A percentile compares a stretch with the other conserved stretches of the same genome.
phyloP scores from a whole-genome alignment of 768 basidiomycete species.

The Tephrocybe sp. region DNA sequence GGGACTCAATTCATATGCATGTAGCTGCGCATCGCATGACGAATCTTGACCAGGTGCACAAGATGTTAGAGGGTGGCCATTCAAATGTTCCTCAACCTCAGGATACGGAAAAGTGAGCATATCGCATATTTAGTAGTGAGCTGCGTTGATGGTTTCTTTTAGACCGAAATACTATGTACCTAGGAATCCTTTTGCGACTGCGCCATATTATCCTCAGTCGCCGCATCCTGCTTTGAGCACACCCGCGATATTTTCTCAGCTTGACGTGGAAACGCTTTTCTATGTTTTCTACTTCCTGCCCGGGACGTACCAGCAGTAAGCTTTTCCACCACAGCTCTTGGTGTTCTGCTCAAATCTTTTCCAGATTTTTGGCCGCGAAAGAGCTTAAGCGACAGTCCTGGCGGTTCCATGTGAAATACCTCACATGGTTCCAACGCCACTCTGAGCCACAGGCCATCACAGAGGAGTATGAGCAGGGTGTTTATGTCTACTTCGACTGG shows the following conservation, averaged over 20 bases:
- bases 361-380: slow-evolving; percentile 90
- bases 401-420: slow-evolving; percentile 98
- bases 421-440: slow-evolving; percentile 99
- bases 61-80: slow-evolving; percentile 91
- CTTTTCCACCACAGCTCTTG: slow-evolving; percentile 12
- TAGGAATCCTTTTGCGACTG: slow-evolving; percentile 87
- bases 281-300: slow-evolving; percentile 98
- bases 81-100: slow-evolving; percentile 85
- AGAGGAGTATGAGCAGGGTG: slow-evolving; percentile 98
- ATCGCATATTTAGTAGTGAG: slow-evolving; percentile 2
- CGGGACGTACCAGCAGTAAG: slow-evolving; percentile 96
- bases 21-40: slow-evolving; percentile 77
- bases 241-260: slow-evolving; percentile 79
- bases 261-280: slow-evolving; percentile 96
- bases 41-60: slow-evolving; percentile 87
- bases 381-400: slow-evolving; percentile 97
- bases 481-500: slow-evolving; percentile 99
- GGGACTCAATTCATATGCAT: slow-evolving; percentile 3
- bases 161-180: slow-evolving; percentile 98
- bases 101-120: slow-evolving; percentile 87
- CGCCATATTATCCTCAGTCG: slow-evolving; percentile 90
- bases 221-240: slow-evolving; percentile 80
- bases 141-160: slow-evolving; percentile 10
- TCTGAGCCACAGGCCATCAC: slow-evolving; percentile 98
- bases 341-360: slow-evolving; percentile 6